Base-by-base conservation (phyloP, 441 rosid genomes). In the Bruguiera hainesii region DNA sequence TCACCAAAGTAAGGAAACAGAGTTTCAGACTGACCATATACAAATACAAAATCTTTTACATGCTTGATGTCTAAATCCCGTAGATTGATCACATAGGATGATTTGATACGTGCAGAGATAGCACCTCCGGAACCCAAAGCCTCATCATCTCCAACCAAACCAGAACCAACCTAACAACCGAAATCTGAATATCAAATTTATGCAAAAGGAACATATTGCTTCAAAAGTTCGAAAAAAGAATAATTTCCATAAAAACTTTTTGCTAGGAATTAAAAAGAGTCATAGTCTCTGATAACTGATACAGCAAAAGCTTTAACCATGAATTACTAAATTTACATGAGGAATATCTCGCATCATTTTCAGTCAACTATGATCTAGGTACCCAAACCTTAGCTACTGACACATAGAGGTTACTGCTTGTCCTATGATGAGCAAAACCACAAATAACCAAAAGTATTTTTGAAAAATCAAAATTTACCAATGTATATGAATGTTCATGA, bases 71-170 rank as follows among this genome's bases (percentile, higher is more conserved):
- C 94, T 79, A 90, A 76, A 75, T 93, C 99, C 63, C 93, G 89
- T 76, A 96, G 82, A 76, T 81, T 89, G 76, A 96, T 83, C 29
- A 88, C 81, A 76, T 88, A 90, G 53, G 99, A 96, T 72, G 98
- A 96, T 73, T 91, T 94, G 60, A 96, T 79, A 62, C 84, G 86
- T 49, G 93, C 81, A 75, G 91, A 80, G 64, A 84, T 73, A 46
- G 94, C 81, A 74, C 89, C 90, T 76, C 94, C 92, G 46, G 89
- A 75, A 73, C 83, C 78, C 74, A 79, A 78, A 59, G 80, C 76
- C 56, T 90, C 97, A 79, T 96, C 99, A 78, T 93, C 98, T 70
- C 96, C 96, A 69, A 78, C 97, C 84, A 96, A 86, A 68, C 88
- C 94, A 78, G 93, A 85, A 68, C 92, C 94, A 84, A 78, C 89